Base-by-base conservation (phyloP, 1,284 basidiomycete genomes). In the Cryptococcus floricola region DNA sequence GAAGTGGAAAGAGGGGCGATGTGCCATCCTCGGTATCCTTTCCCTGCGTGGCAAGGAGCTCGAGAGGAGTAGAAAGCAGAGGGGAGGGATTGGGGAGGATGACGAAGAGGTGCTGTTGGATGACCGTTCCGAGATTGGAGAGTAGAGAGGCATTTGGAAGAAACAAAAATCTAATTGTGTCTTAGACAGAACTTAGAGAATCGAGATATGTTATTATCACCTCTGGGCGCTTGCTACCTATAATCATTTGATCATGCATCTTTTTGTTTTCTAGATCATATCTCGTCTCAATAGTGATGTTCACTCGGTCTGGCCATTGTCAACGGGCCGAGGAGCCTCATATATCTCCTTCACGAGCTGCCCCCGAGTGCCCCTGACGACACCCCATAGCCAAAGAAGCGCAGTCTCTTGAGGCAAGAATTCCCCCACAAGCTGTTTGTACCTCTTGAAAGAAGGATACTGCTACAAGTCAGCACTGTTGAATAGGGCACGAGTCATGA, bases 381-480 rank as follows among this genome's bases (percentile, higher is more conserved):
- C 59, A 9, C 69, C 60, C 68, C 70, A 79, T 3, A 78, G 13
- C 39, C 63, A 69, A 38, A 77, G 68, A 48, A 77, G 48, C 3
- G 72, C 50, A 0, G 87, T 87, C 54, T 80, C 70, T 52, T 81
- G 65, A 5, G 86, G 86, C 10, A 80, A 73, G 70, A 94, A 93
- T 85, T 91, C 90, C 25, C 84, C 86, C n/a, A 94, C 90, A 19
- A 91, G 81, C 61, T 80, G 74, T 71, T 85, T 84, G 73, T 94
- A 94, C 16, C 84, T 83, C 16, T 68, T 67, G 75, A 94, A 95
- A 4, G 80, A 82, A 5, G 88, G 85, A 68, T 95, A 95, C 71
- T 77, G 51, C 1, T 18, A 52, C 61, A 57, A 48, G 10, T 12
- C 34, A 16, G 14, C 34, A 55, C 4, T 23, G 3, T 23, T 23